These are phyloP conservation scores for Ceratocystis diversiconidia DNA, from an alignment of 2,329 filamentous ascomycete species.

Conservation along the genomic window DNA sequence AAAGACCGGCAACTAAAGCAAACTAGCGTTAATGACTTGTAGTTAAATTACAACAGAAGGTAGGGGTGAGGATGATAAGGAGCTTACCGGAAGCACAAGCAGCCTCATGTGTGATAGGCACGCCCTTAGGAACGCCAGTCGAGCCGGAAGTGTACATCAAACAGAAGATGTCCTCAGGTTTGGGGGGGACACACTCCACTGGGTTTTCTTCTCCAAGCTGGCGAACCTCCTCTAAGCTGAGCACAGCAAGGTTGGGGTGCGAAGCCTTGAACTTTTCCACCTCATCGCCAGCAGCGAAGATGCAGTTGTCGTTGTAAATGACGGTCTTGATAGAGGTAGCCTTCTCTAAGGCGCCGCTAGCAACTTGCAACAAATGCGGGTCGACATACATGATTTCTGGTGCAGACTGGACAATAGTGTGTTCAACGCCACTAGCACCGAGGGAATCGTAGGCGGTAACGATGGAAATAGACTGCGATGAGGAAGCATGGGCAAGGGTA, in stretches of 20 bases:
- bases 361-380: conserved; percentile 56
- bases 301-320: conserved; percentile 47
- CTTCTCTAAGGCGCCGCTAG: conserved; percentile 41
- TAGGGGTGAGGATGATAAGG: conserved; percentile 19
- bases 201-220: conserved; percentile 52
- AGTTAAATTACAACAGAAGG: conserved; percentile 14
- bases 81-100: conserved; percentile 55
- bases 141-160: conserved; percentile 81
- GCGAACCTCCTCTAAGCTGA: conserved; percentile 42
- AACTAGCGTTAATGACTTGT: conserved; percentile 18
- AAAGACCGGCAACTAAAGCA: conserved; percentile 56
- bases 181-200: conserved; percentile 55
- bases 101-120: conserved; percentile 64
- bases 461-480: conserved; percentile 77
- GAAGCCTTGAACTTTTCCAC: conserved; percentile 42
- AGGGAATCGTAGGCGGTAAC: conserved; percentile 93
- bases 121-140: conserved; percentile 80
- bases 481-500: conserved; percentile 58
- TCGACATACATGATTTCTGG: conserved; percentile 78
- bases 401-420: conserved; percentile 70
- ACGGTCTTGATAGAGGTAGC: conserved; percentile 42
- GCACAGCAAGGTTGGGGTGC: conserved; percentile 38
- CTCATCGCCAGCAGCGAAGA: conserved; percentile 37
- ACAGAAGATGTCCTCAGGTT: conserved; percentile 66
- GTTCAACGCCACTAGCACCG: conserved; percentile 67